Percentiles rank a stretch among this genome's conserved stretches.
These are phyloP conservation scores for Erythrobasidium hasegawianum DNA, from an alignment of 1,284 basidiomycete species.

Conservation along the genomic window DNA sequence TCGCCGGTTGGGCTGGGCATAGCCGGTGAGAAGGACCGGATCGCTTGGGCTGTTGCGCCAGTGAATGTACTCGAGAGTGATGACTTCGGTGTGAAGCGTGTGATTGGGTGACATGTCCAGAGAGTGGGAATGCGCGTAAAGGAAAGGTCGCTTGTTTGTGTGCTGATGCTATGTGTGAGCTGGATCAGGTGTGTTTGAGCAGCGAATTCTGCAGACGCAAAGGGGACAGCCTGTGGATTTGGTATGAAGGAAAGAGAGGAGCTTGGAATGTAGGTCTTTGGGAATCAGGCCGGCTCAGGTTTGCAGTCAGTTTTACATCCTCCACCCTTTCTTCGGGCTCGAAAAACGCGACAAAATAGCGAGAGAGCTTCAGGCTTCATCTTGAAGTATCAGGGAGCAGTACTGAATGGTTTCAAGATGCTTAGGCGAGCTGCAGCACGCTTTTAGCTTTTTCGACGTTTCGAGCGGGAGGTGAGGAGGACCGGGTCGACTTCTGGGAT, in stretches of 20 bases:
- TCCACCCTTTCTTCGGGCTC: background rate
- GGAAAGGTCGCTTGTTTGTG: background rate
- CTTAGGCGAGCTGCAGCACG: background rate
- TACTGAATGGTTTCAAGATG: slow-evolving; percentile 1
- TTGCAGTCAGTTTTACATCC: background rate
- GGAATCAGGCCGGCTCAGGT: background rate
- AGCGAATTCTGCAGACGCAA: background rate
- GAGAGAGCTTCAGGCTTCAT: background rate
- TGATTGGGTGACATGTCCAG: background rate
- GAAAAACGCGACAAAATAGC: background rate
- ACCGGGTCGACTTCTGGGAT: no score
- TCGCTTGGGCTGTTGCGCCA: background rate
- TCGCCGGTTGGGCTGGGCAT: background rate
- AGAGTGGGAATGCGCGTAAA: no score
- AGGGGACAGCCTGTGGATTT: background rate
- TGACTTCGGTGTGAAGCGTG: background rate
- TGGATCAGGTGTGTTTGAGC: background rate
- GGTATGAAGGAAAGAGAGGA: background rate
- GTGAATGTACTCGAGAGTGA: slow-evolving; percentile 2
- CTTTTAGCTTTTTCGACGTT: slow-evolving; percentile 1
- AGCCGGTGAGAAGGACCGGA: background rate
- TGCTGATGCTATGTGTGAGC: background rate
- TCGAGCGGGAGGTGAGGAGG: no score
- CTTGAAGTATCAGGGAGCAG: background rate
- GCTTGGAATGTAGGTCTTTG: background rate